A percentile compares a stretch with the other conserved stretches of the same genome.
Evolutionary conservation across 257 asterid genomes (phyloP).

Genomic region (Petrea volubilis): DNA sequence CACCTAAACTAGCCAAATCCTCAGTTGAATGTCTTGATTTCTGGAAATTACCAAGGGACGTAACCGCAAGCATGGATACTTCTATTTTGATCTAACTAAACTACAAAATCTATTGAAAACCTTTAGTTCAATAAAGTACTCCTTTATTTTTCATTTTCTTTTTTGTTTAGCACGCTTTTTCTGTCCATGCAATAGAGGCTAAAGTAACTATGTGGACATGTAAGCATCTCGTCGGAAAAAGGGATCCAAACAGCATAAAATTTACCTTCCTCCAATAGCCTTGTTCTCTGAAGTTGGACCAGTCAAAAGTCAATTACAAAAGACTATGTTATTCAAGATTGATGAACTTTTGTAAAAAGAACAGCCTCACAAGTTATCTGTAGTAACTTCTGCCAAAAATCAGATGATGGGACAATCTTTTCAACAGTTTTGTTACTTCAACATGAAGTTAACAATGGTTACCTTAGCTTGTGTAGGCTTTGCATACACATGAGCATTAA

Average conservation of each 20-base stretch:
- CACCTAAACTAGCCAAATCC: neutral
- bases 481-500: neutral
- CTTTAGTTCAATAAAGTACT: neutral
- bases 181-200: neutral
- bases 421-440: neutral
- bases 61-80: neutral
- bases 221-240: conserved; percentile 6
- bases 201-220: neutral
- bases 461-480: neutral
- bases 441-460: neutral
- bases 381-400: neutral
- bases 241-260: neutral
- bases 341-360: neutral
- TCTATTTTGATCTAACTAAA: neutral
- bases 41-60: neutral
- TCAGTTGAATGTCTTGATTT: neutral
- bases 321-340: neutral
- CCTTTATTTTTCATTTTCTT: neutral
- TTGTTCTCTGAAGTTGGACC: neutral
- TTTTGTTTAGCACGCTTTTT: neutral
- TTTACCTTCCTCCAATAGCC: neutral
- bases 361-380: neutral
- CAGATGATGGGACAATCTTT: neutral
- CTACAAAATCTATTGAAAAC: neutral
- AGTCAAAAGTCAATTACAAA: neutral